These are phyloP conservation scores for Castanea mollissima DNA, from an alignment of 306 rosid species.

Conservation along the genomic window DNA sequence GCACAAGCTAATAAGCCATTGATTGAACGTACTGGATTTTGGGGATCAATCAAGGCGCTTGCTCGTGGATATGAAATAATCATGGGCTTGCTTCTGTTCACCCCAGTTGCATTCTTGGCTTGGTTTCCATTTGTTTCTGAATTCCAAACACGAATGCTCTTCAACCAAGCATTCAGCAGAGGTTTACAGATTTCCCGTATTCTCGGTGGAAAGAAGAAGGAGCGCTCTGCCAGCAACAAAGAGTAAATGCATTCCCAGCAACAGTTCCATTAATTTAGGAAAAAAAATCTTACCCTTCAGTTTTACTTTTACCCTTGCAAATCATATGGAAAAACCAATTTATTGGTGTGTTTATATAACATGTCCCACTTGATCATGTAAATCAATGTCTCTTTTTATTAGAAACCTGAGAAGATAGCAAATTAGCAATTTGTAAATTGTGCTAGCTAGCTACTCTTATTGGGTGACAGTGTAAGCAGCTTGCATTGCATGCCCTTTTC, in stretches of 20 bases:
- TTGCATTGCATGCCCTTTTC: too few species aligned
- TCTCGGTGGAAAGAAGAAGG: constrained; percentile 79
- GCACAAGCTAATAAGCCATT: constrained; percentile 89
- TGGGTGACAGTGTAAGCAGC: neutral
- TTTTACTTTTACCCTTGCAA: neutral
- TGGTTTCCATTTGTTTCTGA: constrained; percentile 98
- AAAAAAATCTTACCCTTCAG: neutral
- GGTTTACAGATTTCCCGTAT: constrained; percentile 94
- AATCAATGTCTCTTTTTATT: neutral
- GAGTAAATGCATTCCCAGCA: constrained; percentile 42
- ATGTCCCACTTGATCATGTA: neutral
- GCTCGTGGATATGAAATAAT: constrained; percentile 81
- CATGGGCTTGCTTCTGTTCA: constrained; percentile 86
- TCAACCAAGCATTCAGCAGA: constrained; percentile 98
- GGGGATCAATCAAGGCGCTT: constrained; percentile 74
- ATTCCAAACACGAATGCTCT: constrained; percentile 90
- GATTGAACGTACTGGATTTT: constrained; percentile 40
- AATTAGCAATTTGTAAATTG: neutral
- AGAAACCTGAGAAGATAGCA: neutral
- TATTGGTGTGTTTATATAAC: neutral
- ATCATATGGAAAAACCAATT: neutral
- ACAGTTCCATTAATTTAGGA: neutral
- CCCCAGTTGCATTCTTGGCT: constrained; percentile 92
- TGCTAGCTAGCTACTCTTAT: constrained; percentile 5
- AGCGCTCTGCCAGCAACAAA: constrained; percentile 56